phyloP scores from a whole-genome alignment of 1,284 basidiomycete genomes.

The Testicularia cyperi region DNA sequence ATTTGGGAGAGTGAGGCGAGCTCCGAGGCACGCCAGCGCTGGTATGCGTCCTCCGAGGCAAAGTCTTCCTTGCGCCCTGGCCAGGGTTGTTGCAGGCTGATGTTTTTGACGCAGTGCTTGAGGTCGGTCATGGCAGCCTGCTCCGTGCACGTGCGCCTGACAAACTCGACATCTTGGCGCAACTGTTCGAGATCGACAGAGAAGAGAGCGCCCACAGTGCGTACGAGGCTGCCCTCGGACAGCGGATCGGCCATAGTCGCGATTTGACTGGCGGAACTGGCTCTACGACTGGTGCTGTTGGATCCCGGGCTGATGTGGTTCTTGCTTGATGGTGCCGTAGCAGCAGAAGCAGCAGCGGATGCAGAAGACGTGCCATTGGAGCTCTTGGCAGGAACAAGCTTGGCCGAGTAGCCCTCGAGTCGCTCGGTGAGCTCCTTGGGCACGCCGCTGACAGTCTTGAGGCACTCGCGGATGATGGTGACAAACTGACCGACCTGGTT shows the following conservation, averaged over 20 bases:
- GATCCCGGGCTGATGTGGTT: conserved; percentile 13
- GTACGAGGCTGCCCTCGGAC: conserved; percentile 43
- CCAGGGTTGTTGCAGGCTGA: conserved; percentile 78
- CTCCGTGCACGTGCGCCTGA: conserved; percentile 74
- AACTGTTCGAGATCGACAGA: conserved; percentile 71
- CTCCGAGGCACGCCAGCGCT: conserved; percentile 81
- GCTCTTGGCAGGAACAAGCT: conserved; percentile 65
- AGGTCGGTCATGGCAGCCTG: conserved; percentile 52
- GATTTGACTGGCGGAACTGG: conserved; percentile 30
- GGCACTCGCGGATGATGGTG: conserved; percentile 76
- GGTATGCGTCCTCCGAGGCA: conserved; percentile 74
- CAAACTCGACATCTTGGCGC: conserved; percentile 73
- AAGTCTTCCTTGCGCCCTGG: conserved; percentile 87
- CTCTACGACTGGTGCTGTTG: conserved; percentile 21
- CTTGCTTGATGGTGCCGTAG: conserved; percentile 5
- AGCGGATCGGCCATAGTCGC: conserved; percentile 11
- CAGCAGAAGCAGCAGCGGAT: not conserved
- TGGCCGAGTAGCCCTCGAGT: conserved; percentile 78
- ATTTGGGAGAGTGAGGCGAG: conserved; percentile 80
- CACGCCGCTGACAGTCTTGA: conserved; percentile 61
- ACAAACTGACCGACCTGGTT: conserved; percentile 86
- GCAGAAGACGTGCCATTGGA: conserved; percentile 1
- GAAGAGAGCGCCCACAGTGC: conserved; percentile 74
- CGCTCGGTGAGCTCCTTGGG: conserved; percentile 78
- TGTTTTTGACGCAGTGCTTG: conserved; percentile 85